A percentile compares a stretch with the other conserved stretches of the same genome.
phyloP scores from a whole-genome alignment of 495 filamentous ascomycete genomes.

The Hypoxylon perforatum region DNA sequence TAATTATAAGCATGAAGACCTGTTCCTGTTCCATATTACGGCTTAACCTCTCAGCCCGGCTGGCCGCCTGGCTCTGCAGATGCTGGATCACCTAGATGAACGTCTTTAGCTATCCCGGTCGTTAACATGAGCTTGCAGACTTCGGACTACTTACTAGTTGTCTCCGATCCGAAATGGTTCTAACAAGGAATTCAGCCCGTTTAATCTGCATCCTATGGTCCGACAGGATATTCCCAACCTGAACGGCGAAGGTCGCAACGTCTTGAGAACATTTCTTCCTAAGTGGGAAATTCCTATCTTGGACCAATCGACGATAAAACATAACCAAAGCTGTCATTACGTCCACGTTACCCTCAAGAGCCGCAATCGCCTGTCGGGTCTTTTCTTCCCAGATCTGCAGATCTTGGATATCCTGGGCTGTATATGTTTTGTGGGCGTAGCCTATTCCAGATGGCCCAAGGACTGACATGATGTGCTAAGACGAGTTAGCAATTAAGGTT shows the following conservation, averaged over 20 bases:
- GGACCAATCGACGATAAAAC: slow-evolving; percentile 49
- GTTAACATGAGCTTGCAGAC: slow-evolving; percentile 6
- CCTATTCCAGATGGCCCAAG: slow-evolving; percentile 32
- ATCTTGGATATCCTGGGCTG: slow-evolving; percentile 44
- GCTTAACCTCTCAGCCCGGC: slow-evolving; percentile 48
- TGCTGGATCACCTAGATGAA: slow-evolving; percentile 46
- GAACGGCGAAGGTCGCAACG: slow-evolving; percentile 43
- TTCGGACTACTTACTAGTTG: slow-evolving; percentile 45
- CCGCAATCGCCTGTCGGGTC: slow-evolving; percentile 46
- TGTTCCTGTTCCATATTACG: slow-evolving; percentile 52
- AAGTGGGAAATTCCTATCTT: slow-evolving; percentile 47
- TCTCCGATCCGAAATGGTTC: slow-evolving; percentile 51
- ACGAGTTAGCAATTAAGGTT: slow-evolving; percentile 15
- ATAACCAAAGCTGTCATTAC: slow-evolving; percentile 47
- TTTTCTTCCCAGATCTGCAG: slow-evolving; percentile 53
- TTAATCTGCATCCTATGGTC: slow-evolving; percentile 51
- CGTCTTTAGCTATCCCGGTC: background rate
- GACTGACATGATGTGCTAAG: slow-evolving; percentile 34
- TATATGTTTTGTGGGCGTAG: slow-evolving; percentile 37
- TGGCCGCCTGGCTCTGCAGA: slow-evolving; percentile 49
- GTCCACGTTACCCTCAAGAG: slow-evolving; percentile 54
- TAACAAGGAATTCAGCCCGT: slow-evolving; percentile 48
- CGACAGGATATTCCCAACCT: slow-evolving; percentile 51
- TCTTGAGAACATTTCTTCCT: slow-evolving; percentile 38
- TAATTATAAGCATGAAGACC: slow-evolving; percentile 54